These are phyloP conservation scores for Cadophora luteo-olivacea DNA, from an alignment of 2,329 filamentous ascomycete genomes.

Conservation along the genomic window DNA sequence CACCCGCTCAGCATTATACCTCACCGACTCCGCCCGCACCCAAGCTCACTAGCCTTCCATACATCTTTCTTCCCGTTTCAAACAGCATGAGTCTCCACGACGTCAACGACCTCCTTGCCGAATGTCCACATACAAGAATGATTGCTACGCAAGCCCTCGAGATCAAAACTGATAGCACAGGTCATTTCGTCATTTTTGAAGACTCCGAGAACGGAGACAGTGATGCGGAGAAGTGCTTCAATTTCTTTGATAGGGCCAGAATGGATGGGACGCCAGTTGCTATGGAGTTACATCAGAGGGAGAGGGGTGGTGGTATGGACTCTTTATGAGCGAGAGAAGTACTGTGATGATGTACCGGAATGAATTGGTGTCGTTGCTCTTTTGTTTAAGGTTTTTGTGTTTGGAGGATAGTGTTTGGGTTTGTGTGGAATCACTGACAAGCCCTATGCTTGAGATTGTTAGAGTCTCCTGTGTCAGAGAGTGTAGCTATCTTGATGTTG, in stretches of 20 bases:
- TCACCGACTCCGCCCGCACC: neutral
- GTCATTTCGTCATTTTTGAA: constrained; percentile 1
- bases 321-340: neutral
- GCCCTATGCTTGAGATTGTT: too few species aligned
- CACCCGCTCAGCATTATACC: neutral
- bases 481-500: too few species aligned
- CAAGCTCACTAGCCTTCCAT: neutral
- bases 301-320: neutral
- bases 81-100: neutral
- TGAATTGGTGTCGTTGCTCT: too few species aligned
- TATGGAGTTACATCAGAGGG: neutral
- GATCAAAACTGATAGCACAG: neutral
- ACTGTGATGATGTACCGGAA: neutral
- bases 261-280: neutral
- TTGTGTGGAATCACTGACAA: too few species aligned
- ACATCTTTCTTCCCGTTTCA: neutral
- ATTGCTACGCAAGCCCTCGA: neutral
- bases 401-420: too few species aligned
- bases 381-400: too few species aligned
- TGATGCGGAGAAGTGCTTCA: neutral
- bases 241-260: neutral
- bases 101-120: neutral
- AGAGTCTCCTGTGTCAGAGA: too few species aligned
- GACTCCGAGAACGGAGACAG: neutral
- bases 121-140: neutral